A percentile compares a stretch with the other conserved stretches of the same genome.
Conservation (phyloP, 1,284 basidiomycete species). For the Ceratobasidium sp. region DNA sequence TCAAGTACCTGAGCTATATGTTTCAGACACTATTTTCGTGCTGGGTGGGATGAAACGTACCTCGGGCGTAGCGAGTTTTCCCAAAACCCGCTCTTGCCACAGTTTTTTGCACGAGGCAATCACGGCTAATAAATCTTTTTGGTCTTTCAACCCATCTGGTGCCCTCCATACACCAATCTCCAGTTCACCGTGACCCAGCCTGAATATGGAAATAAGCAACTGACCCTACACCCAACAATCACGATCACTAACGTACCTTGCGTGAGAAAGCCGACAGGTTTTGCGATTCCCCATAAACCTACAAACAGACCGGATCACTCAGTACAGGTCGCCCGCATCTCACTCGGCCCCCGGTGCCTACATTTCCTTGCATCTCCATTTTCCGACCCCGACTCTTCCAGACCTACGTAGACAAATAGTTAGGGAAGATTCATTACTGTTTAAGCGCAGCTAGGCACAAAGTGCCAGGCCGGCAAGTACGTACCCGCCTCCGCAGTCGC, state of each 20-base stretch:
- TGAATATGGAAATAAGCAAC: constrained; percentile 6
- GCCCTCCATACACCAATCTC: constrained; percentile 46
- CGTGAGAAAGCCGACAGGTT: constrained; percentile 43
- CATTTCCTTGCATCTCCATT: constrained; percentile 47
- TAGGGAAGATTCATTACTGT: background rate
- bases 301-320: constrained; percentile 24
- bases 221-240: constrained; percentile 2
- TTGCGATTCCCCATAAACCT: constrained; percentile 39
- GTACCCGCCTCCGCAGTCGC: constrained; percentile 45
- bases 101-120: constrained; percentile 44
- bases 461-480: background rate
- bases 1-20: constrained; percentile 32
- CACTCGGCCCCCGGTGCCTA: constrained; percentile 40
- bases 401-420: constrained; percentile 17
- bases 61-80: constrained; percentile 45
- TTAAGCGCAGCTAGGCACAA: background rate
- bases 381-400: constrained; percentile 45
- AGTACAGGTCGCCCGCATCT: constrained; percentile 20
- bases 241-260: constrained; percentile 10
- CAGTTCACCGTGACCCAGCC: constrained; percentile 45
- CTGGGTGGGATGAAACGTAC: constrained; percentile 24
- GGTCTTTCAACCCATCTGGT: constrained; percentile 42
- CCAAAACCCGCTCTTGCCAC: constrained; percentile 45
- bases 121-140: constrained; percentile 43
- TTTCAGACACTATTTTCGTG: constrained; percentile 5